These are phyloP conservation scores for Candida taoyuanica DNA, from an alignment of 805 yeast genomes.

Conservation along the genomic window DNA sequence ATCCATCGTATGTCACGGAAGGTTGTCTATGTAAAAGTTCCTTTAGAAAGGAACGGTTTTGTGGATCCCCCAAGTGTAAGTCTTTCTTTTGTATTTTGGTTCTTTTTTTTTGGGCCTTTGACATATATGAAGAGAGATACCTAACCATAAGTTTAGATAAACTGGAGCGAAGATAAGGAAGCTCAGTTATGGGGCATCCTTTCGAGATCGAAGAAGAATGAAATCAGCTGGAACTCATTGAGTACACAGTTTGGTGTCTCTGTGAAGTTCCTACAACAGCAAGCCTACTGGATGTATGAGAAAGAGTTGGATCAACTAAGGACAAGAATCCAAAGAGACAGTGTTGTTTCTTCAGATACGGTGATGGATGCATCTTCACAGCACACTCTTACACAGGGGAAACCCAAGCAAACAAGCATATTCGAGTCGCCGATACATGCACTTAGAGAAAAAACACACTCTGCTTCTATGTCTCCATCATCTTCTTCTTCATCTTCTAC, in stretches of 20 bases:
- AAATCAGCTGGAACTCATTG: constrained; percentile 18
- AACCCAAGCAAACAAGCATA: too few species aligned
- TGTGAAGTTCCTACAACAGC: constrained; percentile 25
- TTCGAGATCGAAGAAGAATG: constrained; percentile 24
- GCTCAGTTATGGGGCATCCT: constrained; percentile 23
- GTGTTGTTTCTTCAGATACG: constrained; percentile 15
- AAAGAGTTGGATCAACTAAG: constrained; percentile 25
- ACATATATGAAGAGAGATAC: too few species aligned
- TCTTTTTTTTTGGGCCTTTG: background rate
- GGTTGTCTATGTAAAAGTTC: constrained; percentile 24
- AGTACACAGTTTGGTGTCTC: constrained; percentile 22
- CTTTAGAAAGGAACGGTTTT: constrained; percentile 24
- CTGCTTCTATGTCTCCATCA: background rate
- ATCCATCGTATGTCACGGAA: constrained; percentile 9
- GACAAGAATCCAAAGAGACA: constrained; percentile 18
- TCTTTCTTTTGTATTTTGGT: too few species aligned
- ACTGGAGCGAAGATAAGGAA: constrained; percentile 25
- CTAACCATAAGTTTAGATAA: constrained; percentile 16
- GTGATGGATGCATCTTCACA: constrained; percentile 3
- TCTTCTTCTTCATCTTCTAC: constrained; percentile 2
- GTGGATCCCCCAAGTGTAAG: constrained; percentile 23
- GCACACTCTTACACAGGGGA: background rate
- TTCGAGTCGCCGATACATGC: too few species aligned
- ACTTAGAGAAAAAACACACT: background rate
- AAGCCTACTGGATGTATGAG: constrained; percentile 28